These are phyloP conservation scores for Rhipidocladum racemiflorum DNA, from an alignment of 176 grass and related monocot species.

Conservation along the genomic window DNA sequence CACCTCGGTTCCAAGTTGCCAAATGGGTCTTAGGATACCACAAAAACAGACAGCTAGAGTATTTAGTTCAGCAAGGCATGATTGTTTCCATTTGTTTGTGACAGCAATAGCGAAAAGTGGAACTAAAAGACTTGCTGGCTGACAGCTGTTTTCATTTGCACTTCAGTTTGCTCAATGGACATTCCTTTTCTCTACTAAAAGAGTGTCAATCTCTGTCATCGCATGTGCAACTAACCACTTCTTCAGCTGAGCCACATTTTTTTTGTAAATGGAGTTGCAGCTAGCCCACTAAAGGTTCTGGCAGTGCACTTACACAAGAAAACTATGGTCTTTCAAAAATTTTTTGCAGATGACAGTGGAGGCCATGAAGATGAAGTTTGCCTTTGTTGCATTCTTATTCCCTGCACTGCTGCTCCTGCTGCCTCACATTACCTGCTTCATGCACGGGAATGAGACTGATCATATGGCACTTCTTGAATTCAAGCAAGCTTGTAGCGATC, in stretches of 20 bases:
- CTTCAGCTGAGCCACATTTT: not conserved
- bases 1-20: too few relatives aligned
- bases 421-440: not conserved
- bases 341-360: not conserved
- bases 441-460: constrained; percentile 6
- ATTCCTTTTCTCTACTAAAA: too few relatives aligned
- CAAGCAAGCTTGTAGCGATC: not conserved
- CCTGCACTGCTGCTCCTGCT: not conserved
- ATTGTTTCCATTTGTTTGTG: not conserved
- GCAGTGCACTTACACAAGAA: too few relatives aligned
- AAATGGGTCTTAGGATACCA: too few relatives aligned
- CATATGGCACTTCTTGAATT: not conserved
- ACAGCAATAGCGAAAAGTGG: not conserved
- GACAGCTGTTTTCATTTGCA: not conserved
- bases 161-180: not conserved
- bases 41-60: too few relatives aligned
- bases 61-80: not conserved
- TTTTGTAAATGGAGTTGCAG: too few relatives aligned
- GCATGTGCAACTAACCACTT: not conserved
- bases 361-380: not conserved
- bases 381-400: not conserved
- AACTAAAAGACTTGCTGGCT: not conserved
- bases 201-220: not conserved
- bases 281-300: too few relatives aligned
- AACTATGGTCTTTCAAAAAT: not conserved